Conservation (phyloP, 352 stramenopile genomes). For the Phytophthora idaei region DNA sequence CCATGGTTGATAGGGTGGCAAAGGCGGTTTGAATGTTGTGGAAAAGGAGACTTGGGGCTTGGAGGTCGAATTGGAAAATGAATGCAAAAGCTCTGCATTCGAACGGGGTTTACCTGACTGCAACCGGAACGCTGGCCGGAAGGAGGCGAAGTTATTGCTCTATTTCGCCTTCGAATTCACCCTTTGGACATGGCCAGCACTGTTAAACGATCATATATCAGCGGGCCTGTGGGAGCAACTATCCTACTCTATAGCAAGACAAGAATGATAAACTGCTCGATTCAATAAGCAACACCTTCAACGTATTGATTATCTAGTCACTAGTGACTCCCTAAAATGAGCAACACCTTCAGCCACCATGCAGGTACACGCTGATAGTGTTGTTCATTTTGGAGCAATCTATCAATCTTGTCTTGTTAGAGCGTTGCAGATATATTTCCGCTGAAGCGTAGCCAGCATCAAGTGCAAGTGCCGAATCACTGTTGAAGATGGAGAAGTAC, state of each 20-base stretch:
- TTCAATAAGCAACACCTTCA: not conserved
- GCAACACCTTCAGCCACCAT: not conserved
- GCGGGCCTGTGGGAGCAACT: not conserved
- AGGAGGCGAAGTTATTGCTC: not conserved
- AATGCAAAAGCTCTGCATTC: not conserved
- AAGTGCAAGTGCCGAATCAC: too few relatives aligned
- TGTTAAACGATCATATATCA: not conserved
- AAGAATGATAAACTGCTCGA: too few relatives aligned
- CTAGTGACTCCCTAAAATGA: not conserved
- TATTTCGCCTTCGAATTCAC: not conserved
- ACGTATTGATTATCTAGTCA: not conserved
- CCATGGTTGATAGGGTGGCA: not conserved
- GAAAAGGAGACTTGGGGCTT: not conserved
- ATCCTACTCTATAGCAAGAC: not conserved
- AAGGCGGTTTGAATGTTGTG: not conserved
- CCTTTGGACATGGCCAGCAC: not conserved
- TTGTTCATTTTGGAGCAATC: too few relatives aligned
- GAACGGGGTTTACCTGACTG: not conserved
- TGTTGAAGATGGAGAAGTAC: too few relatives aligned
- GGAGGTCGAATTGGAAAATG: not conserved
- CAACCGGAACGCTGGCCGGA: not conserved
- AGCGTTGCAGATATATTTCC: too few relatives aligned
- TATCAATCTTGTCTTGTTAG: too few relatives aligned
- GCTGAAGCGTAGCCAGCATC: too few relatives aligned
- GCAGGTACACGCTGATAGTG: too few relatives aligned